These are phyloP conservation scores for Hippophae gyantsensis DNA, from an alignment of 306 rosid species.

Conservation along the genomic window DNA sequence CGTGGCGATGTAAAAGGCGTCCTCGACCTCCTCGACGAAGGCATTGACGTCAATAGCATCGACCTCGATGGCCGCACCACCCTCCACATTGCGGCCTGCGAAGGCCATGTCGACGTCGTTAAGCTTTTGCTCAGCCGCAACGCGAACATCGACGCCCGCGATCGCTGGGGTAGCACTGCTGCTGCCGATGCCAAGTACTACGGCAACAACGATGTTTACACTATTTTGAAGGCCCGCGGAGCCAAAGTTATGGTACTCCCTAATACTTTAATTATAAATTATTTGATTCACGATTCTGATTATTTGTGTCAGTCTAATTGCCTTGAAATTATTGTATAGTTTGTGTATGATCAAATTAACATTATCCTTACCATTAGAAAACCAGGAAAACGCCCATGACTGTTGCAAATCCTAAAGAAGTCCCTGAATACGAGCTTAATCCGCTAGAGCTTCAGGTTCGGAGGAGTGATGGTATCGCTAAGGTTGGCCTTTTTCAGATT, in stretches of 20 bases:
- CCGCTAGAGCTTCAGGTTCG: constrained; percentile 96
- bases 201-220: constrained; percentile 65
- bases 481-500: constrained; percentile 27
- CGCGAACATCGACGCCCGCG: constrained; percentile 93
- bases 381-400: constrained; percentile 90
- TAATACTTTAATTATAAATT: too few species aligned
- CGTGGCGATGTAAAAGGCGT: constrained; percentile 34
- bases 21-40: constrained; percentile 70
- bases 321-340: background rate
- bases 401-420: constrained; percentile 95
- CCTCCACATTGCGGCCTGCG: constrained; percentile 82
- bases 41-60: constrained; percentile 84
- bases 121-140: constrained; percentile 66
- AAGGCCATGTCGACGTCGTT: constrained; percentile 74
- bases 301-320: too few species aligned
- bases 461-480: constrained; percentile 77
- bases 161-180: constrained; percentile 99
- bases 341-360: constrained; percentile 12
- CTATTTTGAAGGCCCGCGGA: constrained; percentile 78
- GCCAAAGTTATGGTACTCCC: constrained; percentile 77
- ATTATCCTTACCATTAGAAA: constrained; percentile 44
- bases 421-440: constrained; percentile 98
- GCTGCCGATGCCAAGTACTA: constrained; percentile 97
- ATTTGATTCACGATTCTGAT: too few species aligned
- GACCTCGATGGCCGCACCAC: constrained; percentile 95